These are phyloP conservation scores for Irpex sp. DNA, from an alignment of 1,284 basidiomycete species.

Conservation along the genomic window DNA sequence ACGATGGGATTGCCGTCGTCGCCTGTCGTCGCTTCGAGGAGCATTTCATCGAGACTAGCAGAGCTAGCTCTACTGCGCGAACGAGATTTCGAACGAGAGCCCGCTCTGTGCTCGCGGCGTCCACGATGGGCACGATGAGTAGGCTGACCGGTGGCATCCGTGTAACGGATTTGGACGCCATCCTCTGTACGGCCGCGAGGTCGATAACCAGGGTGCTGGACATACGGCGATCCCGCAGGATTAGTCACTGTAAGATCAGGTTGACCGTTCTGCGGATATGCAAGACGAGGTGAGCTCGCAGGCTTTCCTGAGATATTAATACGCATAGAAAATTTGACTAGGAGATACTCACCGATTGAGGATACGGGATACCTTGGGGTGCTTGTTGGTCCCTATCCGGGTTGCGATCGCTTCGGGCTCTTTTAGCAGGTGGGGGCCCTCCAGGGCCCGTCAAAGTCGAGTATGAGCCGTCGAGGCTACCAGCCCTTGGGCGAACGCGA, in stretches of 20 bases:
- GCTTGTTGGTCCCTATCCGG: conserved; percentile 21
- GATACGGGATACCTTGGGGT: conserved; percentile 15
- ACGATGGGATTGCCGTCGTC: conserved; percentile 19
- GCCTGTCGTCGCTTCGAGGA: conserved; percentile 49
- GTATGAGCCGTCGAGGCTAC: conserved; percentile 34
- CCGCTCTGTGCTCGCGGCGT: conserved; percentile 15
- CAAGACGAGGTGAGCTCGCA: conserved; percentile 19
- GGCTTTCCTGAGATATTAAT: conserved; percentile 15
- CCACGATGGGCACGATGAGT: conserved; percentile 23
- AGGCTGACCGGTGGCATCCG: conserved; percentile 17
- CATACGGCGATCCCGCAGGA: conserved; percentile 10
- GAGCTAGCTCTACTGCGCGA: conserved; percentile 31
- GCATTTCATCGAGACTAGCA: conserved; percentile 54
- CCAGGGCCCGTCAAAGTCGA: conserved; percentile 27
- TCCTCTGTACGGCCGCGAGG: conserved; percentile 26
- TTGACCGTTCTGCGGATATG: conserved; percentile 21
- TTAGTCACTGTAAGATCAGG: conserved; percentile 19
- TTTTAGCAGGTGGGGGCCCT: conserved; percentile 44
- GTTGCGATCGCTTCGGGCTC: conserved; percentile 35
- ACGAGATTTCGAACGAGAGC: conserved; percentile 22
- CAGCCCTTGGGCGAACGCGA: conserved; percentile 38
- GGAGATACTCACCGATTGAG: conserved; percentile 23
- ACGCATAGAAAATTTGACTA: background rate
- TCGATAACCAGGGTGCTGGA: conserved; percentile 15
- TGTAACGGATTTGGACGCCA: conserved; percentile 21